These are phyloP conservation scores for Talaromyces atroroseus DNA, from an alignment of 2,329 filamentous ascomycete species.

Conservation along the genomic window DNA sequence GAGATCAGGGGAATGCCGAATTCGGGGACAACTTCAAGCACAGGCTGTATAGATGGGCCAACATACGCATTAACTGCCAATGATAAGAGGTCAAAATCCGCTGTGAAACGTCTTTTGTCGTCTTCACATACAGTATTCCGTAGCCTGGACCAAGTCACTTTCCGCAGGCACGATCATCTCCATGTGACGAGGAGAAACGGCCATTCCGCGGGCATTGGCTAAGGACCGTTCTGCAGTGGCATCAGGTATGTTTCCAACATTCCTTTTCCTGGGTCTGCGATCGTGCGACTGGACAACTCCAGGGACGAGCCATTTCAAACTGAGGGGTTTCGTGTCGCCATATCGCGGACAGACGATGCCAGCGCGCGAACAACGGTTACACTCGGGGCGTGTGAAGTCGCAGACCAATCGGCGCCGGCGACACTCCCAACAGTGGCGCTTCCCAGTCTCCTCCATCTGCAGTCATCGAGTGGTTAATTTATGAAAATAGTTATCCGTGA, in stretches of 20 bases:
- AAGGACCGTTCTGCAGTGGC: background rate
- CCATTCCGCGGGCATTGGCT: background rate
- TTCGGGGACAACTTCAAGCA: constrained; percentile 21
- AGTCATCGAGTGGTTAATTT: background rate
- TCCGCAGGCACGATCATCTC: background rate
- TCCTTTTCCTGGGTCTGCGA: background rate
- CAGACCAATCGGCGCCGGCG: constrained; percentile 38
- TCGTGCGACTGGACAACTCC: constrained; percentile 25
- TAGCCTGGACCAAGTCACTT: background rate
- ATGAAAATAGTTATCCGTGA: no score
- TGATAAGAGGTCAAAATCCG: background rate
- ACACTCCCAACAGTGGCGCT: constrained; percentile 37
- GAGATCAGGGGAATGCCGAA: constrained; percentile 23
- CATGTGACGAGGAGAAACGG: background rate
- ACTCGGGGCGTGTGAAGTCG: constrained; percentile 32
- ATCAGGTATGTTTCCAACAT: background rate
- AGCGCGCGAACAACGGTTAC: constrained; percentile 31
- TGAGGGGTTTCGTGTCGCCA: constrained; percentile 31
- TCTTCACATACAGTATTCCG: background rate
- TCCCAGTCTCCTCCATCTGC: background rate
- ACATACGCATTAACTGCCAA: constrained; percentile 29
- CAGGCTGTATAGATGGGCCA: constrained; percentile 23
- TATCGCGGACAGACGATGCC: constrained; percentile 39
- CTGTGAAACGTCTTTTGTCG: background rate
- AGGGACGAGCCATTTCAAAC: constrained; percentile 35